phyloP scores from a whole-genome alignment of 768 basidiomycete species.

The Mycena albidolilacea region DNA sequence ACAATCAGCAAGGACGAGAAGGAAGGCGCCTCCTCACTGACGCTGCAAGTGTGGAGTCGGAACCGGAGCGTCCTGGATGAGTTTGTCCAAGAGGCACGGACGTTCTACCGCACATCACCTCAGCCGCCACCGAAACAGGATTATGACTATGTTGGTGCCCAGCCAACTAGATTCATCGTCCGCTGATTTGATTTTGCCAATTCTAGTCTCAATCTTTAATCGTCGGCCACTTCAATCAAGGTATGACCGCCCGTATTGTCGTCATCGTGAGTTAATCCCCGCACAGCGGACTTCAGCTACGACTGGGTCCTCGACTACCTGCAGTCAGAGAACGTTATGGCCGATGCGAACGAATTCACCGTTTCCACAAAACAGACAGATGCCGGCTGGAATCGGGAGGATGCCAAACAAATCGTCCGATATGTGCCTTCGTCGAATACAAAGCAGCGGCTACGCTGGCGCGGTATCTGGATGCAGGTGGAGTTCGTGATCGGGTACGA shows the following conservation, averaged over 20 bases:
- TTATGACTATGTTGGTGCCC: slow-evolving; percentile 33
- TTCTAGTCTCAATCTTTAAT: slow-evolving; percentile 42
- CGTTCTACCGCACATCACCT: slow-evolving; percentile 26
- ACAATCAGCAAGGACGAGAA: slow-evolving; percentile 41
- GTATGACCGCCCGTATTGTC: background rate
- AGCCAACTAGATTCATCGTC: background rate
- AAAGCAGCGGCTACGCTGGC: slow-evolving; percentile 38
- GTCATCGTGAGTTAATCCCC: background rate
- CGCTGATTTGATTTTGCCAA: background rate
- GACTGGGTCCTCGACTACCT: slow-evolving; percentile 49
- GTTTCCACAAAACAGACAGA: slow-evolving; percentile 42
- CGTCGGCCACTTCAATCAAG: slow-evolving; percentile 44
- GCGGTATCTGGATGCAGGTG: slow-evolving; percentile 39
- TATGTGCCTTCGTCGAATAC: slow-evolving; percentile 38
- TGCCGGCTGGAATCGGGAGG: slow-evolving; percentile 42
- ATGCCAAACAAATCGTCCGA: slow-evolving; percentile 37
- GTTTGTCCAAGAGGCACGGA: slow-evolving; percentile 40
- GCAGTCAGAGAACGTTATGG: slow-evolving; percentile 44
- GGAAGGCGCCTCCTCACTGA: slow-evolving; percentile 32
- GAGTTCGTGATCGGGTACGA: slow-evolving; percentile 39
- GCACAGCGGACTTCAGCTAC: slow-evolving; percentile 42
- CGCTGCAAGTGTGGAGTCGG: slow-evolving; percentile 40
- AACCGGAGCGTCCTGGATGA: slow-evolving; percentile 39
- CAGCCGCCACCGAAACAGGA: slow-evolving; percentile 37
- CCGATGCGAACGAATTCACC: slow-evolving; percentile 41